Evolutionary conservation across 208 protist genomes (phyloP).

Genomic region (Trypanosoma mega): DNA sequence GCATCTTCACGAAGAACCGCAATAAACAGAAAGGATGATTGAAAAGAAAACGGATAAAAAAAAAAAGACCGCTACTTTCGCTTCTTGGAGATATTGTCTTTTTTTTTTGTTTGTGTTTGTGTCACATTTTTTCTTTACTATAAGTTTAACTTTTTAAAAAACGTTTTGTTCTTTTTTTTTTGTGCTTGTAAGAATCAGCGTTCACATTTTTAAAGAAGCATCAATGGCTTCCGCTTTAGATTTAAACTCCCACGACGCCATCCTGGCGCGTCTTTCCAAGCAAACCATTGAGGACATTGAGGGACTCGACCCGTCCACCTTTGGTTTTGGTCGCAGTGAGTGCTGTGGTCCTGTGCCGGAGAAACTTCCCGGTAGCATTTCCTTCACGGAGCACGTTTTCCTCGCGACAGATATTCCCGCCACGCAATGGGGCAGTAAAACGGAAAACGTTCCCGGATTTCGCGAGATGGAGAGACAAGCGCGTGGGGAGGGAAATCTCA

Average conservation of each 20-base stretch:
- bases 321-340: constrained; percentile 85
- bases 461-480: constrained; percentile 33
- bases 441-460: constrained; percentile 71
- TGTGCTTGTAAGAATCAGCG: too few relatives aligned
- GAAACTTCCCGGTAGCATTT: constrained; percentile 79
- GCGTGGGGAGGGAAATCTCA: constrained; percentile 15
- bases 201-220: too few relatives aligned
- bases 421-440: constrained; percentile 60
- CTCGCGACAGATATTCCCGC: constrained; percentile 55
- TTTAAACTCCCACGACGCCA: constrained; percentile 55
- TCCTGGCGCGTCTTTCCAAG: constrained; percentile 47
- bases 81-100: too few relatives aligned
- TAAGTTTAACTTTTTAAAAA: too few relatives aligned
- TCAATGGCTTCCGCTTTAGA: constrained; percentile 19
- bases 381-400: constrained; percentile 79
- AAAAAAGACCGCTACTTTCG: constrained; percentile 12
- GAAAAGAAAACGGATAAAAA: background rate
- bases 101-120: too few relatives aligned
- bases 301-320: constrained; percentile 63
- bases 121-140: too few relatives aligned
- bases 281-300: constrained; percentile 87
- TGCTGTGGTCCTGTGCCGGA: constrained; percentile 73
- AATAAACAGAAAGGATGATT: background rate
- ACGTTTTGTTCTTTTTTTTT: too few relatives aligned
- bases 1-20: background rate